Evolutionary conservation across 2,329 filamentous ascomycete species (phyloP).

Genomic region (Aspergillus brunneoviolaceus): DNA sequence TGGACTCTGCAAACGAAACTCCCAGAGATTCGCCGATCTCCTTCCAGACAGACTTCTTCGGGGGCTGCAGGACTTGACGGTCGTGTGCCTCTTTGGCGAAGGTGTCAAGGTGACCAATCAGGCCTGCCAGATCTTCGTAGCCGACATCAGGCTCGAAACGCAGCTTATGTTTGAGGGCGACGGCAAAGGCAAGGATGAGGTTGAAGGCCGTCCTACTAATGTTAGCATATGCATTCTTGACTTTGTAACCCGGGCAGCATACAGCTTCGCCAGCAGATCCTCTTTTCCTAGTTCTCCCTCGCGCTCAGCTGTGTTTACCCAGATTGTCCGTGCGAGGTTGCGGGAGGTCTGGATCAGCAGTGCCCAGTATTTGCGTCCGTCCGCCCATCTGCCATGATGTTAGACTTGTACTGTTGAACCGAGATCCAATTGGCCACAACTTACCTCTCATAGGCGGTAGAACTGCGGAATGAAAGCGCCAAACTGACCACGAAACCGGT

Average conservation of each 20-base stretch:
- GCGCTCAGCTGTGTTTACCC: constrained; percentile 71
- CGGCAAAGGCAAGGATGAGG: constrained; percentile 73
- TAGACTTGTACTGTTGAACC: not conserved
- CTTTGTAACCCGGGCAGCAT: constrained; percentile 15
- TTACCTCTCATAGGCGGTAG: constrained; percentile 72
- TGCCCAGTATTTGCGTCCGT: constrained; percentile 65
- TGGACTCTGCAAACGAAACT: constrained; percentile 71
- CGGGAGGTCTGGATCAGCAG: constrained; percentile 56
- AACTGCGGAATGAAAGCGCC: constrained; percentile 73
- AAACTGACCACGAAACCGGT: constrained; percentile 80
- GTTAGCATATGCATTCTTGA: constrained; percentile 14
- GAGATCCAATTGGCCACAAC: constrained; percentile 2
- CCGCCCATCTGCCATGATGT: constrained; percentile 48
- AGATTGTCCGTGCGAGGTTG: constrained; percentile 69
- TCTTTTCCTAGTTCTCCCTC: constrained; percentile 60
- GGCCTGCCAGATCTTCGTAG: constrained; percentile 70
- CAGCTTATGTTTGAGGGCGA: constrained; percentile 76
- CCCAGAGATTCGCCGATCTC: constrained; percentile 70
- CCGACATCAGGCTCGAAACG: constrained; percentile 79
- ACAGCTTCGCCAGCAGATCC: constrained; percentile 68
- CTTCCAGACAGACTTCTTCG: constrained; percentile 59
- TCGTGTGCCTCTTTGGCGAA: constrained; percentile 65
- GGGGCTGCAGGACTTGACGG: constrained; percentile 33
- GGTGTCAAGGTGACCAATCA: constrained; percentile 71
- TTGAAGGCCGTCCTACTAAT: constrained; percentile 62